Evolutionary conservation across 2,329 filamentous ascomycete species (phyloP), one percentile per base, ranked within the genome.

Genomic region (Penicillium sp.): DNA sequence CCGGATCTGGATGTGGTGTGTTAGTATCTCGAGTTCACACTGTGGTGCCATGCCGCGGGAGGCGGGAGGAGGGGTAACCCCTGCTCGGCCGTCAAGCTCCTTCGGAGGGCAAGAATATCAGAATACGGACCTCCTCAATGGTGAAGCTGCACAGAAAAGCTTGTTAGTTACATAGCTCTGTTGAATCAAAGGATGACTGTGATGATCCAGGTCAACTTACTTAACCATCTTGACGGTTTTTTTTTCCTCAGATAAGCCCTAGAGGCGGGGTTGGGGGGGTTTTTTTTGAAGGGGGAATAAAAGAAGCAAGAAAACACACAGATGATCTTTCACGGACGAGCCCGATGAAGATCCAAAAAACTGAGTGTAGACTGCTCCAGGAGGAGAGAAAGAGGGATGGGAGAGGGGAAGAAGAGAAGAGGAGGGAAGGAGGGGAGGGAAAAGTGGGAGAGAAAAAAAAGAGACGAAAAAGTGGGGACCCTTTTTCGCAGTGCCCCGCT

Each of bases 171-270:
- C 34, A 53, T 41, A 48, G 10, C 20, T 43, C 39, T 42, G 35
- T 49, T 58, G 20, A 25, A 37, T 28, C 11, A 8, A 35, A 54
- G 22, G 41, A 22, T 31, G 12, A 39, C 57, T 20, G 11, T 7
- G 31, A 55, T 45, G 47, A 28, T 25, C 42, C 62, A 60, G 57
- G 54, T 48, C 57, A 8, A 94, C 93, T 90, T 90, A 97, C 93
- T 98, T 97, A 82, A 99, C 95, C 95, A 99, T 99, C 81, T 92
- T 97, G 90, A 84, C 92, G 91, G 92, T 91, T 74, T 73, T 74
- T 74, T 73, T 74, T 73, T 70, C 63, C 64, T 62, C 64, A 69
- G 58, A 73, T 73, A 64, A 59, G 73, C 75, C 73, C 62, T 74
- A 72, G 74, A 76, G 75, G 75, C 75, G 75, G 74, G 75, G 75